Percentiles rank a stretch among this genome's conserved stretches.
Evolutionary conservation across 176 grass and related monocot genomes (phyloP).

Genomic region (Microstegium vimineum): DNA sequence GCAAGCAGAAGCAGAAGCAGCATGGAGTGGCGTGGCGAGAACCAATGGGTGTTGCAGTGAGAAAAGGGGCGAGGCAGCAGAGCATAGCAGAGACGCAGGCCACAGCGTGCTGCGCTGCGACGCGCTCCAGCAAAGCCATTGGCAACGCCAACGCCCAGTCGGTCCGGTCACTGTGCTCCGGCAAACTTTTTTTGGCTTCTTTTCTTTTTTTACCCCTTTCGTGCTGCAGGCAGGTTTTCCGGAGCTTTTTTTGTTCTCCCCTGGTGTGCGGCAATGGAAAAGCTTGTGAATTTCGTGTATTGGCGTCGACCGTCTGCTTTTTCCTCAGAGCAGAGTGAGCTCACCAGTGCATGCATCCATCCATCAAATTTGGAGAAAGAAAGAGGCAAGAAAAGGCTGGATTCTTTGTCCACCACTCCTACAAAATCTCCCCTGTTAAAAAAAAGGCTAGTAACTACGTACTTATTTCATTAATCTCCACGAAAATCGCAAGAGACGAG

Average conservation of each 20-base stretch:
- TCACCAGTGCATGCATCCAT: background rate
- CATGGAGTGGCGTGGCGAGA: too few relatives aligned
- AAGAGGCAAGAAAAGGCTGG: background rate
- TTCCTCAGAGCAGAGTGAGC: background rate
- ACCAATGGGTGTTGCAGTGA: too few relatives aligned
- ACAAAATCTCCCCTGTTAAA: too few relatives aligned
- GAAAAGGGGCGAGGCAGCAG: too few relatives aligned
- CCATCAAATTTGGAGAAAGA: background rate
- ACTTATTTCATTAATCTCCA: too few relatives aligned
- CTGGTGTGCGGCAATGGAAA: background rate
- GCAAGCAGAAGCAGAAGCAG: too few relatives aligned
- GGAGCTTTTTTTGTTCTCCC: slow-evolving; percentile 3
- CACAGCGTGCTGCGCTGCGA: too few relatives aligned
- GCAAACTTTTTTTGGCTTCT: background rate
- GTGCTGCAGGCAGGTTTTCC: slow-evolving; percentile 29
- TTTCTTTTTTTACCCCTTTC: slow-evolving; percentile 3
- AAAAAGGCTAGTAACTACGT: background rate
- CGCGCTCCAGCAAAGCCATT: too few relatives aligned
- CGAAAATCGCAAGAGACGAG: background rate
- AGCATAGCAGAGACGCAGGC: too few relatives aligned
- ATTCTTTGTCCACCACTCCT: background rate
- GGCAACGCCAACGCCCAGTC: too few relatives aligned
- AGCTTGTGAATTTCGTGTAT: background rate
- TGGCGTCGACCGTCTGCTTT: background rate
- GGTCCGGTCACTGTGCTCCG: background rate